These are phyloP conservation scores for Chlamydomonas reinhardtii DNA, from an alignment of 163 green algal species.

Conservation along the genomic window DNA sequence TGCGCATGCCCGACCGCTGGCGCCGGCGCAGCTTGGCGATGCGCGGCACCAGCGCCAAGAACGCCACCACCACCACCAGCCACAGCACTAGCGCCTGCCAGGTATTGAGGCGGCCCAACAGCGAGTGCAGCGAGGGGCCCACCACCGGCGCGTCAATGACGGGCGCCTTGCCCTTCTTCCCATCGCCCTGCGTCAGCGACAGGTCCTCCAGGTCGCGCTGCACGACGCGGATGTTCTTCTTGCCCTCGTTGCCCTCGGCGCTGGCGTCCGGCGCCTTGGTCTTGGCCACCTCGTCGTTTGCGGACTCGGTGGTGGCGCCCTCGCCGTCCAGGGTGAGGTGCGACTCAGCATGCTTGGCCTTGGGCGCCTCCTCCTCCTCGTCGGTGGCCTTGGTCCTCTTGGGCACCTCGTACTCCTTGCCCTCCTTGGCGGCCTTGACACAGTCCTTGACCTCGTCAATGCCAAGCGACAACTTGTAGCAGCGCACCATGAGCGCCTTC, in stretches of 20 bases:
- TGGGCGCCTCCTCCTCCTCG: neutral
- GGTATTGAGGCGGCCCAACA: slow-evolving; percentile 24
- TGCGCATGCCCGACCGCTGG: slow-evolving; percentile 49
- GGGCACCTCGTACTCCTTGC: slow-evolving; percentile 48
- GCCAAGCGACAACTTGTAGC: slow-evolving; percentile 12
- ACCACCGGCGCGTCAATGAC: neutral
- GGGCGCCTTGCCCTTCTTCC: neutral
- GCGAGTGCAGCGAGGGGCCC: neutral
- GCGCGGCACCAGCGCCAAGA: slow-evolving; percentile 54
- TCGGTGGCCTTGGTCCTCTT: neutral
- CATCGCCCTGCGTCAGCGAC: slow-evolving; percentile 1
- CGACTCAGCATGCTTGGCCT: neutral
- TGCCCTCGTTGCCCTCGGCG: neutral
- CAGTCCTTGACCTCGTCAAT: slow-evolving; percentile 59
- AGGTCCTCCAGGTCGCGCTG: slow-evolving; percentile 22
- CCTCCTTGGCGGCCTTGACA: slow-evolving; percentile 50
- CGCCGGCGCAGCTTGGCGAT: slow-evolving; percentile 46
- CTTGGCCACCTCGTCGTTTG: neutral
- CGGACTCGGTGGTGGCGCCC: neutral
- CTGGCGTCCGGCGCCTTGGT: neutral
- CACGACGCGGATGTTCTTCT: neutral
- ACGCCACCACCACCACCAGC: slow-evolving; percentile 56
- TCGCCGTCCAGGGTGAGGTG: neutral
- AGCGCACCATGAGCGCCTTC: slow-evolving; percentile 53
- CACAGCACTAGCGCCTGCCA: slow-evolving; percentile 57